phyloP scores from a whole-genome alignment of 441 rosid genomes.

The Populus hybrid region DNA sequence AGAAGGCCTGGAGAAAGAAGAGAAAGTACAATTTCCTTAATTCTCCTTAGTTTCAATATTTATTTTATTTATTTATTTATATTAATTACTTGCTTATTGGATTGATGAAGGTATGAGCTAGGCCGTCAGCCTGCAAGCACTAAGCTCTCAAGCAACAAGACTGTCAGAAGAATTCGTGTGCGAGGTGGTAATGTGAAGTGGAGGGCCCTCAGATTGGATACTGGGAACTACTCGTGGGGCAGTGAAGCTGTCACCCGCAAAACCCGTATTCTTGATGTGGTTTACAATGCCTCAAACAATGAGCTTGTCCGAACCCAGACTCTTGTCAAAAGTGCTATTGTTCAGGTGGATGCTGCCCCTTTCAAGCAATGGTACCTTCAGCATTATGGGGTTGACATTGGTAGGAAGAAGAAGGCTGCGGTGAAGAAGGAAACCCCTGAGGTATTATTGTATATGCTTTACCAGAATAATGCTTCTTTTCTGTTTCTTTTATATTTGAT shows the following conservation, averaged over 20 bases:
- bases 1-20: slow-evolving; percentile 76
- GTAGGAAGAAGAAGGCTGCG: slow-evolving; percentile 50
- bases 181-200: slow-evolving; percentile 67
- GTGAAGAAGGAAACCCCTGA: slow-evolving; percentile 40
- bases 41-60: no score
- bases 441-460: slow-evolving; percentile 4
- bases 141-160: slow-evolving; percentile 55
- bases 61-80: background rate
- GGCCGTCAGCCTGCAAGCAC: slow-evolving; percentile 60
- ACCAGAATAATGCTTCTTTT: background rate
- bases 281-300: slow-evolving; percentile 12
- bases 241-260: slow-evolving; percentile 58
- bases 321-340: slow-evolving; percentile 52
- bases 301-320: slow-evolving; percentile 66
- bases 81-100: background rate
- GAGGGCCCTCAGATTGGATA: slow-evolving; percentile 55
- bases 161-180: slow-evolving; percentile 52
- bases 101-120: slow-evolving; percentile 44
- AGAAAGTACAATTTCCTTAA: slow-evolving; percentile 34
- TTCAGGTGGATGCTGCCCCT: slow-evolving; percentile 64
- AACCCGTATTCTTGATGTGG: slow-evolving; percentile 57
- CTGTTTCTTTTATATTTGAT: background rate
- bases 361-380: slow-evolving; percentile 65
- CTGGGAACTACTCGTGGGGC: slow-evolving; percentile 59
- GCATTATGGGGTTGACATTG: slow-evolving; percentile 61